A percentile compares a stretch with the other conserved stretches of the same genome.
phyloP scores from a whole-genome alignment of 176 grass and related monocot species.

The Oryza australiensis region DNA sequence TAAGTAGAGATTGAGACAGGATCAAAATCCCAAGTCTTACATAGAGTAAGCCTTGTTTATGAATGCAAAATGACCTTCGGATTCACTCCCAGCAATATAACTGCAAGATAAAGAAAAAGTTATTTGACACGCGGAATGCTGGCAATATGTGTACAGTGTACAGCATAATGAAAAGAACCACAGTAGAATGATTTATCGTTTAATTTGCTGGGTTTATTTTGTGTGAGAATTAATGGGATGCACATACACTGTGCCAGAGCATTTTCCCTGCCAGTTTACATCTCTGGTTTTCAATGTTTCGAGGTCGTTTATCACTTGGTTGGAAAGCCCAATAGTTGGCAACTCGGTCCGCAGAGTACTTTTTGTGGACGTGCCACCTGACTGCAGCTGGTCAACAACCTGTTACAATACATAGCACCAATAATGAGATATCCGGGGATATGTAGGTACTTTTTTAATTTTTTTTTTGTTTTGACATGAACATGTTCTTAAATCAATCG shows the following conservation, averaged over 20 bases:
- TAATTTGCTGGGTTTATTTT: neutral
- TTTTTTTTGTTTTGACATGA: neutral
- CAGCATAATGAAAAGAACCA: neutral
- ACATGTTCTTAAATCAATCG: neutral
- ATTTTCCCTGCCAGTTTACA: constrained; percentile 87
- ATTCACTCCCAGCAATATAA: constrained; percentile 90
- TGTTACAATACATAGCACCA: constrained; percentile 24
- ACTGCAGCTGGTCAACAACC: constrained; percentile 96
- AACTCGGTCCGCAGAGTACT: constrained; percentile 69
- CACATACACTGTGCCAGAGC: constrained; percentile 95
- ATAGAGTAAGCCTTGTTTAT: constrained; percentile 97
- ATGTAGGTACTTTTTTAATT: neutral
- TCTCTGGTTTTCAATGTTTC: constrained; percentile 70
- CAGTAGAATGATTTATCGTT: neutral
- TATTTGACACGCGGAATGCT: neutral
- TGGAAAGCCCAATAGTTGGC: constrained; percentile 56
- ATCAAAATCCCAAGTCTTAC: constrained; percentile 47
- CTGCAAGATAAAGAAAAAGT: constrained; percentile 41
- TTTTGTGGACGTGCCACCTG: constrained; percentile 58
- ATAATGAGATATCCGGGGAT: neutral
- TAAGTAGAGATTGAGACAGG: neutral
- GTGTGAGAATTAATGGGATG: neutral
- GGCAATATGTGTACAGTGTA: neutral
- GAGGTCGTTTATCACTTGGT: constrained; percentile 54
- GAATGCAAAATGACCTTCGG: constrained; percentile 80